Evolutionary conservation across 805 yeast genomes (phyloP).

Genomic region (Sugiyamaella marilandica): DNA sequence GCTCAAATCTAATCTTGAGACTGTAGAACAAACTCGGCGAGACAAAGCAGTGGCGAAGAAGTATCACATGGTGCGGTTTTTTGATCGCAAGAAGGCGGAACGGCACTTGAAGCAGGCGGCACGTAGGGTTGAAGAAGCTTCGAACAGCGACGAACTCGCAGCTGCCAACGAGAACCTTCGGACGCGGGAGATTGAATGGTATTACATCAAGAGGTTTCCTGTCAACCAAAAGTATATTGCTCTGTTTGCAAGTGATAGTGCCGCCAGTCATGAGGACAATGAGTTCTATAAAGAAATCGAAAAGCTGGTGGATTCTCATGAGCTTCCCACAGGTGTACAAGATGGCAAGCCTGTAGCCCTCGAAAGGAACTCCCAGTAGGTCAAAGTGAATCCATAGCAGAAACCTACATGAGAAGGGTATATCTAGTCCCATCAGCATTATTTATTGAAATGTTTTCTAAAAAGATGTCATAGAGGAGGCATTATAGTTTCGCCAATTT

Average conservation of each 20-base stretch:
- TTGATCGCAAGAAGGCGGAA: conserved; percentile 81
- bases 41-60: conserved; percentile 56
- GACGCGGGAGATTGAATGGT: conserved; percentile 63
- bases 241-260: conserved; percentile 40
- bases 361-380: neutral
- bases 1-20: conserved; percentile 51
- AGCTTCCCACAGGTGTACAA: conserved; percentile 18
- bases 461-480: too few species aligned
- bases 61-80: conserved; percentile 91
- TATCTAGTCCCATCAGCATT: too few species aligned
- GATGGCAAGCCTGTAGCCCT: conserved; percentile 27
- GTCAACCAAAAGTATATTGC: conserved; percentile 74
- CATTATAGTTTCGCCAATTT: too few species aligned
- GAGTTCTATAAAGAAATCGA: conserved; percentile 12
- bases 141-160: conserved; percentile 24
- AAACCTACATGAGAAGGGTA: too few species aligned
- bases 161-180: conserved; percentile 34
- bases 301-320: conserved; percentile 17
- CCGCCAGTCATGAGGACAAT: neutral
- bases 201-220: conserved; percentile 75
- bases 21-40: conserved; percentile 41
- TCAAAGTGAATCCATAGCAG: too few species aligned
- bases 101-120: conserved; percentile 55
- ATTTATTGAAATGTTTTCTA: too few species aligned
- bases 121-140: conserved; percentile 29